Evolutionary conservation across 305 asterid genomes (phyloP), one percentile per base, ranked within the genome.

Genomic region (Fraxinus paxiana): DNA sequence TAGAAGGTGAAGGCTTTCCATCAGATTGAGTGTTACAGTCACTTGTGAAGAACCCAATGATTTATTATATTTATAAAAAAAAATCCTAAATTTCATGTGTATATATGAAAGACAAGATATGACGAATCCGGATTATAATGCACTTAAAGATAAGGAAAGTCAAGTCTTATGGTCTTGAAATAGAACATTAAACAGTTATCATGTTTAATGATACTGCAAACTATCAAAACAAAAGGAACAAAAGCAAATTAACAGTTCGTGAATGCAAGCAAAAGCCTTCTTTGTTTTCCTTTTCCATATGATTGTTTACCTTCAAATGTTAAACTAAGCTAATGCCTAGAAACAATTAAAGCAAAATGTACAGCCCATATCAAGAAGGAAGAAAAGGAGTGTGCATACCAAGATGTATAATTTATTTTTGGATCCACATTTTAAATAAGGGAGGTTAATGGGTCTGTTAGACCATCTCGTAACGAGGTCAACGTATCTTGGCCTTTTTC

Each of bases 391-490:
- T 70, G 38, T 74, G 37, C 71, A 35, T 92, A 95, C 98, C 98
- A 95, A 86, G 82, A 95, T 84, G 81, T 82, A 87, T 46, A 95
- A 84, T 83, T 85, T 89, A 82, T 54, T 84, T 79, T 69, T 85
- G 56, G 88, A 88, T 83, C 75, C 79, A 80, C 98, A 90, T 81
- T 81, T 85, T 71, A 88, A 78, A 75, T 69, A 35, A 61, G 98
- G 97, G 79, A 95, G 87, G 81, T 82, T 75, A 54, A 95, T 87
- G 79, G 95, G 92, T 76, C 69, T 82, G 79, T 91, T 93, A 59
- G 94, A 90, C 97, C 92, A 87, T 90, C 98, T 87, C 15, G 86
- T 80, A 78, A 92, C 87, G 78, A 92, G 88, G 83, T 88, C 98
- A 77, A 91, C 88, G 63, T 90, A 91, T 34, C 76, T 81, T 18